Evolutionary conservation across 805 yeast genomes (phyloP), one percentile per base, ranked within the genome.

Genomic region (Zygosaccharomyces rouxii): DNA sequence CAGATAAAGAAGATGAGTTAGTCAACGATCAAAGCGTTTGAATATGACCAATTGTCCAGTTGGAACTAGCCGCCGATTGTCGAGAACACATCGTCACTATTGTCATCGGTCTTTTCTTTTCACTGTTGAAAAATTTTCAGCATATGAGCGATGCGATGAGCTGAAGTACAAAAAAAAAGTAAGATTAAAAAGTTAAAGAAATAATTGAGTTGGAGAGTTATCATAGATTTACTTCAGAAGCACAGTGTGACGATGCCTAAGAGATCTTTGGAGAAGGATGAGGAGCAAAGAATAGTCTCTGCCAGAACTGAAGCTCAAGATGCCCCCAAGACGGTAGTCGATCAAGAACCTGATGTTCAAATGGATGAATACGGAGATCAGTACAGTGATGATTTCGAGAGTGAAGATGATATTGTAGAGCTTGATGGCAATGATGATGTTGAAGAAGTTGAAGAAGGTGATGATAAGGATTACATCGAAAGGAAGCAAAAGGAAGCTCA

Each of bases 321-420:
- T 46, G 60, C 52, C n/a, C 67, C 66, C 21, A 47, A 52, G 10
- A 49, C 43, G 6, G 58, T 54, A 3, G 58, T 52, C 52, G 54
- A 57, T 18, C 70, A 60, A 5, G 71, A 62, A 5, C 69, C 62
- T n/a, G 71, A 81, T 53, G 69, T 73, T 29, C 84, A 81, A 16
- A 79, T 83, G 79, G 95, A 92, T 23, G 96, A 85, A 56, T 86
- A 85, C 67, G 97, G 89, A 67, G 94, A 86, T 62, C 83, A 86
- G 37, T 84, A 83, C 58, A 96, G 96, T 52, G 96, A 88, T 63
- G 97, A 90, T 62, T 89, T 83, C 56, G 96, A 89, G 59, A 86
- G 92, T 71, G 95, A 88, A 58, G 96, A 87, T 47, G 95, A 86
- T 64, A 86, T 87, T 51, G 85, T 88, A 38, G 95, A 88, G 62